phyloP scores from a whole-genome alignment of 2,329 filamentous ascomycete genomes.

The Penicillium frequentans region DNA sequence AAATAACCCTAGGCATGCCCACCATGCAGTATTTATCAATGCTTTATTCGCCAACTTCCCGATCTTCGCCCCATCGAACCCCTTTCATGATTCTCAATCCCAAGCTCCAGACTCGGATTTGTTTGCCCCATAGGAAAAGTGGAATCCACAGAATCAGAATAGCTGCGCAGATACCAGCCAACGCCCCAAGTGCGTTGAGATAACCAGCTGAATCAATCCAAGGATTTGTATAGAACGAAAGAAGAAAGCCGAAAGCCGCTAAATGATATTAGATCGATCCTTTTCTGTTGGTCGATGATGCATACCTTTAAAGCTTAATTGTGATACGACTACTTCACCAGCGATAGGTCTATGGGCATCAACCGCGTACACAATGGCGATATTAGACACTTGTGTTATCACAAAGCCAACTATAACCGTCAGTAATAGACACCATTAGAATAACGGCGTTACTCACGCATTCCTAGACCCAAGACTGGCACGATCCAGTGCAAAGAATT shows the following conservation, averaged over 20 bases:
- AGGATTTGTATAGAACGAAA: conserved; percentile 8
- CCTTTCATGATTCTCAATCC: neutral
- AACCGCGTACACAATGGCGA: conserved; percentile 2
- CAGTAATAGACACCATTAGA: neutral
- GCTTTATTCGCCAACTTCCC: conserved; percentile 1
- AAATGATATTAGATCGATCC: neutral
- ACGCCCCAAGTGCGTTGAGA: neutral
- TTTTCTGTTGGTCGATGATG: neutral
- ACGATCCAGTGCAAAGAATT: conserved; percentile 23
- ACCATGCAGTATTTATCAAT: neutral
- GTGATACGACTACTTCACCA: conserved; percentile 6
- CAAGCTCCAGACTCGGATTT: neutral
- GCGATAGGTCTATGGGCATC: conserved; percentile 5
- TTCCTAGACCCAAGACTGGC: conserved; percentile 1
- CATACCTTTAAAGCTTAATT: conserved; percentile 7
- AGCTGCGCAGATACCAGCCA: conserved; percentile 1
- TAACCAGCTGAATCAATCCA: conserved; percentile 7
- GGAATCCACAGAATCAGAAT: conserved; percentile 5
- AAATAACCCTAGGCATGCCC: neutral
- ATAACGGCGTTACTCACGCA: neutral
- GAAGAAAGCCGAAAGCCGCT: conserved; percentile 2
- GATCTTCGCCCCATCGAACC: conserved; percentile 1
- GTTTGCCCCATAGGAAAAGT: conserved; percentile 3
- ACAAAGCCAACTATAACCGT: conserved; percentile 3
- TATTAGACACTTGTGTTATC: conserved; percentile 1